Evolutionary conservation across 305 asterid genomes (phyloP).

Genomic region (Fraxinus nigra): DNA sequence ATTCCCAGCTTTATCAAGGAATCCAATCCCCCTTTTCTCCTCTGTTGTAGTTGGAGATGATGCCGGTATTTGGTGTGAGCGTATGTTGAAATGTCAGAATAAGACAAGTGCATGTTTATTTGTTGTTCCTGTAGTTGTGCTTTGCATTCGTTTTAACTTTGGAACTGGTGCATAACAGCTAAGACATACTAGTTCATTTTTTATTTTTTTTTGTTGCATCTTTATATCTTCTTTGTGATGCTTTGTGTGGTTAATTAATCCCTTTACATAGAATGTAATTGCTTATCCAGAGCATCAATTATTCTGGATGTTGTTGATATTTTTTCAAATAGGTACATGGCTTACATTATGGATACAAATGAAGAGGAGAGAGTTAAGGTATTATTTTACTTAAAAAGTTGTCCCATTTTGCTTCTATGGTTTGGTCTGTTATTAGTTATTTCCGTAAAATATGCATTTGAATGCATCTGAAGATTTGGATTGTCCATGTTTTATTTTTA

Average conservation of each 20-base stretch:
- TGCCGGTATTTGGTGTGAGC: background rate
- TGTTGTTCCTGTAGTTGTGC: conserved; percentile 12
- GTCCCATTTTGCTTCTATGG: background rate
- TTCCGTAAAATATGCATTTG: background rate
- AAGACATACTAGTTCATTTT: background rate
- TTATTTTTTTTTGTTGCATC: background rate
- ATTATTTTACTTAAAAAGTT: conserved; percentile 8
- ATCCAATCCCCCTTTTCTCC: background rate
- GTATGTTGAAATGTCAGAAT: background rate
- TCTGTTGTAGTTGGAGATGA: background rate
- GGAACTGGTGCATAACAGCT: background rate
- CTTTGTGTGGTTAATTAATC: background rate
- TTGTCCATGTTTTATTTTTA: background rate
- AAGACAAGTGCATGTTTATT: background rate
- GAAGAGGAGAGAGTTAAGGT: conserved; percentile 98
- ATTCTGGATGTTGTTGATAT: conserved; percentile 16
- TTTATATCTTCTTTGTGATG: conserved; percentile 1
- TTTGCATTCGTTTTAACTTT: background rate
- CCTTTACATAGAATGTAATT: background rate
- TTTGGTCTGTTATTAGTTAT: background rate
- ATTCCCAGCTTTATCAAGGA: conserved; percentile 7
- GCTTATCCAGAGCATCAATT: conserved; percentile 1
- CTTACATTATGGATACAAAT: conserved; percentile 96
- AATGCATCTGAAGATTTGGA: conserved; percentile 12
- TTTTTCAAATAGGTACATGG: conserved; percentile 77